phyloP scores from a whole-genome alignment of 805 yeast species.

The Priceomyces melissophilus region DNA sequence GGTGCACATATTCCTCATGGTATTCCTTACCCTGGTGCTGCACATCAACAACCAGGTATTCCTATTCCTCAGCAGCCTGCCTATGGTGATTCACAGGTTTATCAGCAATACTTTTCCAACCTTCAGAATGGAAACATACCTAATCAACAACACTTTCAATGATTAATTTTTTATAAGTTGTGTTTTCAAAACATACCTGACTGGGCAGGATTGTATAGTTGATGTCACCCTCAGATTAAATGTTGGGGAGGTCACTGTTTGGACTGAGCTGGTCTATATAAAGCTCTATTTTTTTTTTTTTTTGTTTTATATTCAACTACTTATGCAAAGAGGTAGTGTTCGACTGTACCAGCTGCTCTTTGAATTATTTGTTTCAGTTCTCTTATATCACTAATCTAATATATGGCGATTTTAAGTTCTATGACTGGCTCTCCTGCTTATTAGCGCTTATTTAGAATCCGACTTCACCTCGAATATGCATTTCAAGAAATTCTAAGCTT shows the following conservation, averaged over 20 bases:
- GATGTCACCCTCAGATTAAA: no score
- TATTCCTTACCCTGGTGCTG: slow-evolving; percentile 42
- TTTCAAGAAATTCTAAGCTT: not conserved
- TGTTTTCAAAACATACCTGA: no score
- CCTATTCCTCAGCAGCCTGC: slow-evolving; percentile 43
- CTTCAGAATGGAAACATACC: slow-evolving; percentile 48
- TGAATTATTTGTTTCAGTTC: slow-evolving; percentile 1
- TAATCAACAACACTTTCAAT: slow-evolving; percentile 56
- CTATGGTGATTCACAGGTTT: slow-evolving; percentile 54
- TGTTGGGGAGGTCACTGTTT: no score
- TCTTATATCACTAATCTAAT: not conserved
- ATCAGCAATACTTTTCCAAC: slow-evolving; percentile 61
- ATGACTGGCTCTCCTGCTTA: slow-evolving; percentile 1
- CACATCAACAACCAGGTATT: slow-evolving; percentile 36
- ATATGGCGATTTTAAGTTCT: not conserved
- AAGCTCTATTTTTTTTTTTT: no score
- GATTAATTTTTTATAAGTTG: slow-evolving; percentile 6
- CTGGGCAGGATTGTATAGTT: no score
- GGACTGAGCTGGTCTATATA: no score
- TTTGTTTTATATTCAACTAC: no score
- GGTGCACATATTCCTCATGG: slow-evolving; percentile 42
- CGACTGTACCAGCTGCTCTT: slow-evolving; percentile 2
- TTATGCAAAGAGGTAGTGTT: no score
- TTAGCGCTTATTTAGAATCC: not conserved
- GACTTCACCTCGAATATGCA: not conserved